phyloP scores from a whole-genome alignment of 1,139 yeast genomes.

The Hyphopichia wangnamkhiaoensis region DNA sequence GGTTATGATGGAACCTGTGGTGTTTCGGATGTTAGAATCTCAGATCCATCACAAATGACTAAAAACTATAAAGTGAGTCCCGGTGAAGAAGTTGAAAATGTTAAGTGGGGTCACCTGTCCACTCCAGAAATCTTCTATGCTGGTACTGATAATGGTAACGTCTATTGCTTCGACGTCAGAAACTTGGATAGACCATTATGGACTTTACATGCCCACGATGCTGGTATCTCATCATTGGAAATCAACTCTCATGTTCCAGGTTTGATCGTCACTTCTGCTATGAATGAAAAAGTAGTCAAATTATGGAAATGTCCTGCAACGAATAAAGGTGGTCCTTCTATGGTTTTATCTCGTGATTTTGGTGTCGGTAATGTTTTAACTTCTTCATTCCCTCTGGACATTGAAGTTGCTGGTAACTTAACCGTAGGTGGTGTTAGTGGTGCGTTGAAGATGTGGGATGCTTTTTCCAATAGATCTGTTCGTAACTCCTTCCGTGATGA shows the following conservation, averaged over 20 bases:
- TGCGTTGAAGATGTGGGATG: conserved; percentile 89
- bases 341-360: conserved; percentile 89
- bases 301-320: conserved; percentile 74
- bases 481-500: conserved; percentile 67
- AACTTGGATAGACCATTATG: conserved; percentile 71
- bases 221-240: conserved; percentile 84
- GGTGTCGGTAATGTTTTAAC: conserved; percentile 93
- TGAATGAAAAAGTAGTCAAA: conserved; percentile 85
- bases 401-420: conserved; percentile 81
- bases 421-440: conserved; percentile 88
- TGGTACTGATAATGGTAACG: conserved; percentile 90
- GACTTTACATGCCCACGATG: conserved; percentile 97
- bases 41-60: conserved; percentile 59
- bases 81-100: conserved; percentile 83
- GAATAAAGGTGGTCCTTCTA: conserved; percentile 64
- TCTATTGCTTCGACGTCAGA: conserved; percentile 87
- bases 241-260: conserved; percentile 70
- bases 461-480: conserved; percentile 77
- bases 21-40: conserved; percentile 79
- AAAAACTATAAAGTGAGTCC: conserved; percentile 61
- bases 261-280: conserved; percentile 81
- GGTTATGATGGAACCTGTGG: conserved; percentile 88
- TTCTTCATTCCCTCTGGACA: conserved; percentile 81
- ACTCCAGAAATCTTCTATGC: conserved; percentile 72
- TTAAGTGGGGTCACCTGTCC: conserved; percentile 61